Evolutionary conservation across 2,329 filamentous ascomycete species (phyloP).

Genomic region (Diatrype stigma): DNA sequence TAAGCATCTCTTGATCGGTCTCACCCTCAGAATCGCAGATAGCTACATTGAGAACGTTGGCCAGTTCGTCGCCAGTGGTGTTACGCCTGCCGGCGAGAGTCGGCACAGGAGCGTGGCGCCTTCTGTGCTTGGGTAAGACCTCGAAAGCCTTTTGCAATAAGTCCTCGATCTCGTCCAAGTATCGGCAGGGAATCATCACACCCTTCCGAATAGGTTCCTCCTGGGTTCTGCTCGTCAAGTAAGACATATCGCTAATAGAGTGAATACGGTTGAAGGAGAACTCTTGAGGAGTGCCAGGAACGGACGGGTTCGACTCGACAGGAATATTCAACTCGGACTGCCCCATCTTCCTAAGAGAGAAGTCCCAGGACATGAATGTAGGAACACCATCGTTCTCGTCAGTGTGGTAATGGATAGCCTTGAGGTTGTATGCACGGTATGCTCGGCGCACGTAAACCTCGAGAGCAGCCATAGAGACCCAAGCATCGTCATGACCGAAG

Average conservation of each 20-base stretch:
- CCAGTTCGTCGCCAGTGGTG: conserved; percentile 61
- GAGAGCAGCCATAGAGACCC: conserved; percentile 88
- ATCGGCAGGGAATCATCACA: conserved; percentile 89
- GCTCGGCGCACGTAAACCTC: conserved; percentile 96
- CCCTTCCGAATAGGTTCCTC: conserved; percentile 82
- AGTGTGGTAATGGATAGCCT: conserved; percentile 82
- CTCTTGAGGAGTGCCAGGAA: conserved; percentile 71
- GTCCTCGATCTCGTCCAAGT: conserved; percentile 92
- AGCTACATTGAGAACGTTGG: conserved; percentile 88
- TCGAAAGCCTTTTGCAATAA: conserved; percentile 80
- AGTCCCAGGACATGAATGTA: conserved; percentile 91
- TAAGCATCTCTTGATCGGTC: conserved; percentile 75
- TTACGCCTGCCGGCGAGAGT: conserved; percentile 72
- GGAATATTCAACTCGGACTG: conserved; percentile 86
- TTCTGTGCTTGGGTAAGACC: conserved; percentile 66
- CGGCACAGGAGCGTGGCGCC: conserved; percentile 55
- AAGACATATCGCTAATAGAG: conserved; percentile 96
- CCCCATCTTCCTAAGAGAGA: conserved; percentile 87
- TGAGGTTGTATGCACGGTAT: conserved; percentile 92
- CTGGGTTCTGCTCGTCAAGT: conserved; percentile 68
- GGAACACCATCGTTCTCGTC: conserved; percentile 60
- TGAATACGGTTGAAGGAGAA: conserved; percentile 74
- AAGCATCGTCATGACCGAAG: conserved; percentile 90
- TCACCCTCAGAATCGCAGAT: conserved; percentile 81
- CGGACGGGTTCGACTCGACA: conserved; percentile 74